Evolutionary conservation across 257 asterid genomes (phyloP).

Genomic region (Solanum piurae): DNA sequence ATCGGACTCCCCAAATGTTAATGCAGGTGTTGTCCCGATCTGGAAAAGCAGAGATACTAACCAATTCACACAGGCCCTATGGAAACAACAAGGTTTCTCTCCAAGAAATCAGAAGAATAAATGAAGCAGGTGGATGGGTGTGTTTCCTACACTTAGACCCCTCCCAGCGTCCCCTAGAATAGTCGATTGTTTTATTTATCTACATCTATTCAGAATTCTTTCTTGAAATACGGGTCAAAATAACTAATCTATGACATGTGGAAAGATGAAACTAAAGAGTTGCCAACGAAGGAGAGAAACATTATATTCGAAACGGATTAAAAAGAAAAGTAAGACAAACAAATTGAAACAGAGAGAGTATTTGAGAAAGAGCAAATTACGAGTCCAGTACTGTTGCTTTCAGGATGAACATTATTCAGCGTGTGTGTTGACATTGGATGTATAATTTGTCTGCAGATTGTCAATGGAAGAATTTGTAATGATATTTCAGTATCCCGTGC

Average conservation of each 20-base stretch:
- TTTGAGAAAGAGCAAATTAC: background rate
- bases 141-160: conserved; percentile 16
- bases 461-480: conserved; percentile 85
- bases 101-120: conserved; percentile 71
- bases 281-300: background rate
- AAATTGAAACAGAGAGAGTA: background rate
- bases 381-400: background rate
- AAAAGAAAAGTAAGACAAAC: background rate
- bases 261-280: fast-evolving
- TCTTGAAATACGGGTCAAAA: background rate
- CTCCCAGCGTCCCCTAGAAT: background rate
- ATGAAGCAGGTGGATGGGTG: conserved; percentile 98
- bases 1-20: background rate
- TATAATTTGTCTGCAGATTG: conserved; percentile 34
- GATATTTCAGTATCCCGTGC: conserved; percentile 95
- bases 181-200: background rate
- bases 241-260: background rate
- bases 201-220: background rate
- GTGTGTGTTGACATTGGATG: background rate
- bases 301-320: fast-evolving
- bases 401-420: background rate
- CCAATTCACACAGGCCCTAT: conserved; percentile 87
- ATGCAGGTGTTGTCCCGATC: conserved; percentile 67
- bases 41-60: conserved; percentile 58
- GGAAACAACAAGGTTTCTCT: conserved; percentile 57